Evolutionary conservation across 352 stramenopile genomes (phyloP), one percentile per base, ranked within the genome.

Genomic region (Pythium folliculosum): DNA sequence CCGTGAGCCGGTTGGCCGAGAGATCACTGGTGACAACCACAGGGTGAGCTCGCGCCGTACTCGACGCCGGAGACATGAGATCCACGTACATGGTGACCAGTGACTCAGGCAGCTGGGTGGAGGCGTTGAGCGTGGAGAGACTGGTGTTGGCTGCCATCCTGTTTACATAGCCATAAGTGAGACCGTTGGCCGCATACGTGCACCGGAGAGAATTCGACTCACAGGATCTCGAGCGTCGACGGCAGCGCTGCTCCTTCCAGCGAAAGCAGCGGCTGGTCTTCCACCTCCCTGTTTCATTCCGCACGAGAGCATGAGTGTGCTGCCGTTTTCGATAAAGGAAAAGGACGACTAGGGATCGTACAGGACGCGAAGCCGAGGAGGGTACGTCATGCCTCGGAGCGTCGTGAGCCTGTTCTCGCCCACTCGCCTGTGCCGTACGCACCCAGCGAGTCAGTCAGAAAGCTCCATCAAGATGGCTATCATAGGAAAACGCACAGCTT

Each of bases 191-290:
- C 6, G 16, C 7, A 9, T 53, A 22, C 6, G 5, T 22, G n/a
- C 19, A 50, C 4, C 9, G 35, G 4, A 6, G 21, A 54, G 25
- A 0, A 10, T n/a, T 21, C 17, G 1, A 54, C 22, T 5, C 21
- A 70, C 54, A 65, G 55, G 37, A 60, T 70, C 55, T 64, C 48
- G 12, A 65, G 55, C 8, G 45, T 62, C 19, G 53, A 23, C 5
- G 62, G 62, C 1, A 70, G 37, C 22, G 37, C 14, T 8, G 48
- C 63, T 8, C 43, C 55, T 60, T 60, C 54, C 5, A 70, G 14
- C n/a, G 63, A 65, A 1, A 48, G 12, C 35, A 70, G 37, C 30
- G 32, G 52, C 44, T 69, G 62, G 53, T 63, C 22, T 9, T 58
- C 47, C 3, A 69, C 44, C n/a, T 69, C 62, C 3, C 62, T 69